Conservation (phyloP, 2,329 filamentous ascomycete genomes). For the Botrytis fabae region DNA sequence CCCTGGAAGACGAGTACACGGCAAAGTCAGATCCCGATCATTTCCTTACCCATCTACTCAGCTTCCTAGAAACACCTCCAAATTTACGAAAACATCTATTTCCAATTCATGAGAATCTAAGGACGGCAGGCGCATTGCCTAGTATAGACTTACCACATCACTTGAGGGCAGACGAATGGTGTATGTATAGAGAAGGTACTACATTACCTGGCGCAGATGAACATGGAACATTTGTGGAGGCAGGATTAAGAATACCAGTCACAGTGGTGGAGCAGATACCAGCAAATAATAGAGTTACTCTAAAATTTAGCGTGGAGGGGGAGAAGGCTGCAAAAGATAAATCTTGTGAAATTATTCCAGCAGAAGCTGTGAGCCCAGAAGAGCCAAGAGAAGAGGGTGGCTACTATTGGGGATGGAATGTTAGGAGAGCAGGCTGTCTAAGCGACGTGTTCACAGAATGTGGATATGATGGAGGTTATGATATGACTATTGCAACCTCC, state of each 20-base stretch:
- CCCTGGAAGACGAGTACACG: conserved; percentile 52
- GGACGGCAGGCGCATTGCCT: conserved; percentile 70
- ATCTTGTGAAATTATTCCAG: conserved; percentile 39
- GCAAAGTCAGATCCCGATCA: conserved; percentile 73
- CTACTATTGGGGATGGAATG: conserved; percentile 83
- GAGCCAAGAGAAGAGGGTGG: conserved; percentile 72
- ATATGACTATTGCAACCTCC: conserved; percentile 79
- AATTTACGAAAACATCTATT: conserved; percentile 77
- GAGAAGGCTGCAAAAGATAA: conserved; percentile 43
- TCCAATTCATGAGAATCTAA: conserved; percentile 74
- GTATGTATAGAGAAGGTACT: conserved; percentile 77
- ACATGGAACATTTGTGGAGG: conserved; percentile 55
- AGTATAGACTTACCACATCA: conserved; percentile 86
- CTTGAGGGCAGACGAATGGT: conserved; percentile 72
- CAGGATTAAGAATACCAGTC: conserved; percentile 56
- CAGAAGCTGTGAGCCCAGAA: conserved; percentile 65
- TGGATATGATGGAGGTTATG: conserved; percentile 74
- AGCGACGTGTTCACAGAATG: conserved; percentile 77
- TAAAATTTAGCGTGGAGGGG: conserved; percentile 57
- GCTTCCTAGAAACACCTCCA: conserved; percentile 81
- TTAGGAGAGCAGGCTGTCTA: conserved; percentile 65
- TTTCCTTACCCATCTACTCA: conserved; percentile 76
- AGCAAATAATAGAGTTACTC: conserved; percentile 69
- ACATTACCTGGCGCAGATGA: conserved; percentile 51
- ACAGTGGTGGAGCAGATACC: conserved; percentile 54